Evolutionary conservation across 2,329 filamentous ascomycete genomes (phyloP), one percentile per base, ranked within the genome.

Genomic region (Neofusicoccum kwambonambiense): DNA sequence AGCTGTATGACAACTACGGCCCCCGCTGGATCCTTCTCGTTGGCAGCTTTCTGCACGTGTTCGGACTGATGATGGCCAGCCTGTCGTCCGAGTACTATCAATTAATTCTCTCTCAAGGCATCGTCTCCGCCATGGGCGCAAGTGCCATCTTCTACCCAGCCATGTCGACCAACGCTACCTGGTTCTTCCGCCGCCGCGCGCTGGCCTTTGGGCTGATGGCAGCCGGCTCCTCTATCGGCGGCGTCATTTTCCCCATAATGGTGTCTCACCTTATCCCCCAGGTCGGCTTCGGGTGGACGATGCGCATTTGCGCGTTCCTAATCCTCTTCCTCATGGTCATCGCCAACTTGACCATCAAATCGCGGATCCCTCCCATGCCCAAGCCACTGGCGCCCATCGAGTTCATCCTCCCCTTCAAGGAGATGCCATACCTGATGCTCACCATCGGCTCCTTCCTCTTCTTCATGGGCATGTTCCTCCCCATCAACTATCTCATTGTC

Each of bases 61-160:
- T 89, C 63, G 83, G 85, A 2, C 70, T 89, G 4, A 88, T 90
- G 85, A 88, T 89, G 86, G 80, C 84, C 0, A 84, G 80, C 7
- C 73, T 89, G 65, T 87, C 79, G 62, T 83, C 77, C 0, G 69
- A 84, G 64, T 86, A 84, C 71, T 86, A 82, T 67, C 84, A 86
- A 42, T 82, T 85, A 69, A 73, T 86, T 54, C 81, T 87, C 4
- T 77, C 83, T 0, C 84, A 87, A 67, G 82, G 81, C 3, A 77
- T 85, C 9, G 82, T 82, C 69, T 82, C 82, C 19, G 78, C 82
- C 47, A 78, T 83, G 50, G 84, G 84, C 0, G 78, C 82, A 7
- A 79, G 79, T 31, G 75, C 82, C 56, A 76, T 86, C 64, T 84
- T 85, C 73, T 82, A 81, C 56, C 79, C 79, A 9, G 77, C 79